Conservation (phyloP, 768 basidiomycete genomes). For the Scleroderma citrinum region DNA sequence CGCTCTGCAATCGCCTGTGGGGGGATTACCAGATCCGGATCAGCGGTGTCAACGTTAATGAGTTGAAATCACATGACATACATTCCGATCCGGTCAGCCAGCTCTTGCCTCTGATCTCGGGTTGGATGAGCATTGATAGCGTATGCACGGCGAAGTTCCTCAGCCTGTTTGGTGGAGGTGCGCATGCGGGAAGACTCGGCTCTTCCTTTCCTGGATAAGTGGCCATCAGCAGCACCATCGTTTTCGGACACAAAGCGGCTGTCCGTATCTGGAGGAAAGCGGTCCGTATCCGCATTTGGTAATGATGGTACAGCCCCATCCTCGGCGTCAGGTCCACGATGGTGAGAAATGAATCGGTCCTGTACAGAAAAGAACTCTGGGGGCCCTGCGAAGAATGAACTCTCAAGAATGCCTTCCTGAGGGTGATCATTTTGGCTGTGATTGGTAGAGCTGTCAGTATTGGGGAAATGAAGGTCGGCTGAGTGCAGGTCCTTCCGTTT, state of each 20-base stretch:
- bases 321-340: constrained; percentile 25
- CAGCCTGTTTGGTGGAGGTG: constrained; percentile 57
- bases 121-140: constrained; percentile 60
- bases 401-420: constrained; percentile 19
- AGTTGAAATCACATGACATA: constrained; percentile 35
- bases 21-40: constrained; percentile 15
- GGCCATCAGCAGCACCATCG: constrained; percentile 22
- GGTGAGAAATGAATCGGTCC: constrained; percentile 30
- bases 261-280: constrained; percentile 45
- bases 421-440: constrained; percentile 6
- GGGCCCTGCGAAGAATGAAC: constrained; percentile 28
- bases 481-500: constrained; percentile 30
- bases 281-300: constrained; percentile 41
- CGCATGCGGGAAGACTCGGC: constrained; percentile 43
- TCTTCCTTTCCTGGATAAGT: constrained; percentile 26
- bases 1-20: constrained; percentile 68
- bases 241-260: constrained; percentile 49
- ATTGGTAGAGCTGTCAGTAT: constrained; percentile 3
- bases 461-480: constrained; percentile 23
- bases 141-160: constrained; percentile 65
- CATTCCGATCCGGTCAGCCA: constrained; percentile 72
- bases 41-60: constrained; percentile 13
- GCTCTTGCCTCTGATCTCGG: constrained; percentile 56
- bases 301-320: constrained; percentile 18
- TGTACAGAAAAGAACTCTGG: constrained; percentile 24